phyloP scores from a whole-genome alignment of 2,329 filamentous ascomycete genomes.

The Colletotrichum sp. region DNA sequence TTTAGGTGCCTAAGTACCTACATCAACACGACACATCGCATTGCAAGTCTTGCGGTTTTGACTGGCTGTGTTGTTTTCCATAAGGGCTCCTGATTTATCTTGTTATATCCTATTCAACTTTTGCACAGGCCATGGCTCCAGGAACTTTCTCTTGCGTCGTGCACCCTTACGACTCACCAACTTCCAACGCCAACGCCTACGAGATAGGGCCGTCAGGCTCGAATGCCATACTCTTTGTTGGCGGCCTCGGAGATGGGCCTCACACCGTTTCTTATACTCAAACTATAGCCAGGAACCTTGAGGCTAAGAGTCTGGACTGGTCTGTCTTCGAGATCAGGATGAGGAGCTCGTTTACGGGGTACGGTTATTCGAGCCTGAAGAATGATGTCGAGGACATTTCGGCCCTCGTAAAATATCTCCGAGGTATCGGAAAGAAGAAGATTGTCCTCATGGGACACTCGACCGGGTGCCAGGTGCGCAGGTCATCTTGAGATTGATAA shows the following conservation, averaged over 20 bases:
- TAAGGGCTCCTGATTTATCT: not conserved
- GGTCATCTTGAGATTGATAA: not conserved
- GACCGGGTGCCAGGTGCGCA: conserved; percentile 59
- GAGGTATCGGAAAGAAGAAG: conserved; percentile 52
- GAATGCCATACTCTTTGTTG: conserved; percentile 73
- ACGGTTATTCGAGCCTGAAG: conserved; percentile 53
- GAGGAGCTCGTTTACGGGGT: conserved; percentile 58
- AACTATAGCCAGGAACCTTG: conserved; percentile 48
- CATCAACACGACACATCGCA: not conserved
- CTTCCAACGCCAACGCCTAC: conserved; percentile 48
- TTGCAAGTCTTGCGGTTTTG: not conserved
- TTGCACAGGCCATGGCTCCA: not conserved
- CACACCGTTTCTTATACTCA: conserved; percentile 66
- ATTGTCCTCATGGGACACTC: conserved; percentile 64
- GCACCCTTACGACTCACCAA: conserved; percentile 50
- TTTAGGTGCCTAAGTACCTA: not conserved
- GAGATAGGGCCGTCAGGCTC: conserved; percentile 46
- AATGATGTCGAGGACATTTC: conserved; percentile 61
- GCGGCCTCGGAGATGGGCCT: conserved; percentile 73
- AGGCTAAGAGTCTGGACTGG: conserved; percentile 45
- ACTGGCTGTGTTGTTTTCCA: not conserved
- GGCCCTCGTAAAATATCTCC: conserved; percentile 58
- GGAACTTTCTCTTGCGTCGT: conserved; percentile 38
- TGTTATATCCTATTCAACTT: not conserved
- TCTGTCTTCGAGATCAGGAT: conserved; percentile 64